These are phyloP conservation scores for Rosa rugosa DNA, from an alignment of 306 rosid genomes.

Conservation along the genomic window DNA sequence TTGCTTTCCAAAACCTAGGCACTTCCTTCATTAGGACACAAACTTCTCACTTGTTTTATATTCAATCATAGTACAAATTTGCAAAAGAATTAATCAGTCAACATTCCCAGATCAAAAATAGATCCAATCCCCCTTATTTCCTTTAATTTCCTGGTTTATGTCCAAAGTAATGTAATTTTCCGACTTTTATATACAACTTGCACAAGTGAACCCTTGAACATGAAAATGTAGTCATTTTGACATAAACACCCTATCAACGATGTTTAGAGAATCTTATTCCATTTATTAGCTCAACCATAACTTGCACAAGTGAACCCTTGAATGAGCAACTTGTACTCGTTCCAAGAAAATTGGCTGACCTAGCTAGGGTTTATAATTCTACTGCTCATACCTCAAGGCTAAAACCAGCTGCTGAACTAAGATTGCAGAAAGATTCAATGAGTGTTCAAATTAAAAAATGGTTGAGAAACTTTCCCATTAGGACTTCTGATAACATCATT, in stretches of 20 bases:
- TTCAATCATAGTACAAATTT: not conserved
- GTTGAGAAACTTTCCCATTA: not conserved
- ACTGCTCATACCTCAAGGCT: not conserved
- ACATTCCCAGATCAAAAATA: not conserved
- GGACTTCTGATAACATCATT: slow-evolving; percentile 5
- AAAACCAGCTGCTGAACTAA: not conserved
- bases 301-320: too few relatives aligned
- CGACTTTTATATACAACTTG: not conserved
- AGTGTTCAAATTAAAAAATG: not conserved
- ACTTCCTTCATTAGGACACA: not conserved
- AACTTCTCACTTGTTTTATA: not conserved
- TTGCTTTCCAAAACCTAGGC: too few relatives aligned
- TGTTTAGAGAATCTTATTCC: not conserved
- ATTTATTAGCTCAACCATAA: not conserved
- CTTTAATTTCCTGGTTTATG: too few relatives aligned
- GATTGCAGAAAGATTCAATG: not conserved
- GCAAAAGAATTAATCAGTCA: not conserved
- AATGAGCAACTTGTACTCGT: not conserved
- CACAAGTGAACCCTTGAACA: not conserved
- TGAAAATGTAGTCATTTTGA: not conserved
- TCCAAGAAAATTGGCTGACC: not conserved
- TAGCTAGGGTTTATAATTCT: not conserved
- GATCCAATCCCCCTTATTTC: not conserved
- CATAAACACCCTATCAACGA: not conserved
- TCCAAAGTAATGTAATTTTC: too few relatives aligned